phyloP scores from a whole-genome alignment of 1,284 basidiomycete genomes.

The Cutaneotrichosporon mucoides region DNA sequence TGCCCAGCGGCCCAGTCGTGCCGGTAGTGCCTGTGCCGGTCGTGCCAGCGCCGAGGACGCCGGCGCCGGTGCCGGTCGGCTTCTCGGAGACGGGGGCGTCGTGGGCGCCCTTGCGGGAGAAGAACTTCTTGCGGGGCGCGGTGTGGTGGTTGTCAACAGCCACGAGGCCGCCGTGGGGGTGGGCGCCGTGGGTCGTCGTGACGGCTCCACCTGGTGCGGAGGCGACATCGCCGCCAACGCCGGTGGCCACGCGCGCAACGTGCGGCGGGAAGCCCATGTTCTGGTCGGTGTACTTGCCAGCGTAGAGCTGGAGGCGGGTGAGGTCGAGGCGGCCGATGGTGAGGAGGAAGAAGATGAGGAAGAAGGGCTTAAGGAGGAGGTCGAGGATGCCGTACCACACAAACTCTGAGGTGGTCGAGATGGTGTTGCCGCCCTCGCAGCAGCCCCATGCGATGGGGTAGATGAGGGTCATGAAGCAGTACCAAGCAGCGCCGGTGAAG shows the following conservation, averaged over 20 bases:
- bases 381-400: conserved; percentile 62
- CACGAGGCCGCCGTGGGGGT: not conserved
- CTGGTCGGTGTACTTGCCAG: conserved; percentile 25
- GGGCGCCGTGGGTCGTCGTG: not conserved
- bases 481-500: conserved; percentile 26
- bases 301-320: conserved; percentile 25
- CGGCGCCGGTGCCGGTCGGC: not conserved
- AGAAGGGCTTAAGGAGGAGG: conserved; percentile 54
- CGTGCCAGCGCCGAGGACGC: not conserved
- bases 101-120: conserved; percentile 26
- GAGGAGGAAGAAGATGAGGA: conserved; percentile 23
- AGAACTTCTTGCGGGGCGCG: conserved; percentile 19
- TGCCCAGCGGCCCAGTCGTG: not conserved
- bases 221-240: not conserved
- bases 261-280: not conserved
- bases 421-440: conserved; percentile 49
- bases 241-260: not conserved
- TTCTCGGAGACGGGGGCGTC: conserved; percentile 15
- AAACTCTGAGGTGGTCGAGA: conserved; percentile 46
- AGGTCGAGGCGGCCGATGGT: conserved; percentile 30
- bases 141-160: not conserved
- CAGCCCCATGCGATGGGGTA: conserved; percentile 54
- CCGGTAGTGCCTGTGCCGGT: not conserved
- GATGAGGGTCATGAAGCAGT: conserved; percentile 56
- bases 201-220: too few relatives aligned